Evolutionary conservation across 495 filamentous ascomycete species (phyloP).

Genomic region (Annulohypoxylon bovei): DNA sequence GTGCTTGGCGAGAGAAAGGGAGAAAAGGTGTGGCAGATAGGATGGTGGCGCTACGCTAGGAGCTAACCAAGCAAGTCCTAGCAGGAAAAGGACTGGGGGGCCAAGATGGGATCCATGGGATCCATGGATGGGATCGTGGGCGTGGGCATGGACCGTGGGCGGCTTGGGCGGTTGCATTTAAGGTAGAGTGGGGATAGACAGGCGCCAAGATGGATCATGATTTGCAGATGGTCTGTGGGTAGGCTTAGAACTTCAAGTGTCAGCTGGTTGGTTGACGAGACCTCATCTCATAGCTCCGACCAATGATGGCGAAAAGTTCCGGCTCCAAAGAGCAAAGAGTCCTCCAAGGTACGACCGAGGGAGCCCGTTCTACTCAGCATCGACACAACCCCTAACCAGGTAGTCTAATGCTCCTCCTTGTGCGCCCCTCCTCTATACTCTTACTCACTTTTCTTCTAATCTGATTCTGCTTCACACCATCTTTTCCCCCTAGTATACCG

Average conservation of each 20-base stretch:
- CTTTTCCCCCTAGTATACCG: conserved; percentile 27
- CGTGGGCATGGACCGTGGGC: conserved; percentile 27
- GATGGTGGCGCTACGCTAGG: conserved; percentile 16
- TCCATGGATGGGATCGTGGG: conserved; percentile 36
- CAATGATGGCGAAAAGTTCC: conserved; percentile 32
- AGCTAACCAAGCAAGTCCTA: conserved; percentile 24
- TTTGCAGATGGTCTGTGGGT: conserved; percentile 48
- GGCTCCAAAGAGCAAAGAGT: conserved; percentile 7
- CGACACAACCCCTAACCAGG: conserved; percentile 24
- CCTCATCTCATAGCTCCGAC: conserved; percentile 42
- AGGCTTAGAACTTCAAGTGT: conserved; percentile 43
- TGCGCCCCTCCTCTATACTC: conserved; percentile 31
- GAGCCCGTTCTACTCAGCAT: conserved; percentile 23
- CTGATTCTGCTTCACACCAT: conserved; percentile 42
- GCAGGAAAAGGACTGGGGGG: conserved; percentile 7
- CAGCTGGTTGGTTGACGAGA: conserved; percentile 50
- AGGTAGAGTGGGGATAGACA: conserved; percentile 40
- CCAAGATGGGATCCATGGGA: conserved; percentile 9
- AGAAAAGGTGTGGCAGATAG: conserved; percentile 15
- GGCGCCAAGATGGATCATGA: conserved; percentile 43
- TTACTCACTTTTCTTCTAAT: not conserved
- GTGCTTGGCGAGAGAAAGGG: not conserved
- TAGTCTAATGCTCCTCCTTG: conserved; percentile 38
- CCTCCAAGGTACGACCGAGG: conserved; percentile 36
- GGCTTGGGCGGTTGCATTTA: conserved; percentile 46